Base-by-base conservation (phyloP, 2,329 filamentous ascomycete species). In the Epichloe hybrida region DNA sequence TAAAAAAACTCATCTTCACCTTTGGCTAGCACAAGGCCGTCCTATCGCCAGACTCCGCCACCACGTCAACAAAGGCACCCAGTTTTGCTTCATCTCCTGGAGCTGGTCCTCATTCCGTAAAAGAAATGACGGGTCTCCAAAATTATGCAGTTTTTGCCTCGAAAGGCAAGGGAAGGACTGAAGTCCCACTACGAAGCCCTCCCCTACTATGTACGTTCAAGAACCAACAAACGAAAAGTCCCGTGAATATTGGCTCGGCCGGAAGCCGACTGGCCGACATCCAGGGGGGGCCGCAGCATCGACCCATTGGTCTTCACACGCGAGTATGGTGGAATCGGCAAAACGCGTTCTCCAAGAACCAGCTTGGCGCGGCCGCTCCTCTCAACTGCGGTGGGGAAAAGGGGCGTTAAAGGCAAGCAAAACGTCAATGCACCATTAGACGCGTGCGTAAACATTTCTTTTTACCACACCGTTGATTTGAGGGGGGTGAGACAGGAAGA, bases 211-310 rank as follows among this genome's bases (percentile, higher is more conserved):
- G 44, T 50, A 48, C 58, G 57, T 60, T 62, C 63, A 58, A 58
- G 56, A 61, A 60, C 56, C 56, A 60, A 62, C 55, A 63, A 60
- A 52, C 53, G 60, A 60, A 62, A 59, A 56, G 54, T 61, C 61
- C 60, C 61, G 57, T 52, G 57, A 56, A 59, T 57, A 60, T 54
- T 34, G 55, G 56, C 56, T 50, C 43, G 41, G 47, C 50, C 27
- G 27, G 37, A 53, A 54, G 53, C 21, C n/a, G 36, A 37, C 35
- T 20, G 55, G 53, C 46, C 52, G 51, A 54, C 52, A 48, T 58
- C 52, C 56, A 64, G 64, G 59, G 71, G 70, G 68, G 72, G 71
- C 60, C 72, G 73, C 67, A 76, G 73, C 71, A 76, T 75, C 73
- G 73, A 72, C 73, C 73, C 71, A 69, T 64, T 66, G 65, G 68